Base-by-base conservation (phyloP, 1,284 basidiomycete species). In the Cutaneotrichosporon mucoides region DNA sequence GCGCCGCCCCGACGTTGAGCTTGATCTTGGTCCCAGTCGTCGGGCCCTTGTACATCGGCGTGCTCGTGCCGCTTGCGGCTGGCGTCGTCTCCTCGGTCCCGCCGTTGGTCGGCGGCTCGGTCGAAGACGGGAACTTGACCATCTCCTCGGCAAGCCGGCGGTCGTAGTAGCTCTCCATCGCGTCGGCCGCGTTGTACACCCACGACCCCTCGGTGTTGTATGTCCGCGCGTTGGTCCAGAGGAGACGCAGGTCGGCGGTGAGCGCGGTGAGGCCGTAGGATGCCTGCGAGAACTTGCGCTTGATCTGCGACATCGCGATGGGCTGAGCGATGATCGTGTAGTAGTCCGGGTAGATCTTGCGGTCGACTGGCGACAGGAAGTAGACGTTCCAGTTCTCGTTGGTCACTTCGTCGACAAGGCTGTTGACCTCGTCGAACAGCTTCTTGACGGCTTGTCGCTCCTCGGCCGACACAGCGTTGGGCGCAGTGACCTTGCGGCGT, bases 171-270 rank as follows among this genome's bases (percentile, higher is more conserved):
- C 86, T 88, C 80, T 93, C 88, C 87, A 95, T 90, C 78, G 90
- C 88, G 56, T 90, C 86, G 2, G 95, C 93, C 66, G 97, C 92
- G 65, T 90, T 83, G 79, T 92, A 96, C 36, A 98, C 93, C 87
- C 90, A 89, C 0, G 90, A 92, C 2, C 69, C 76, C 55, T 76
- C 73, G 56, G 72, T 55, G 76, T 94, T 90, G 80, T 92, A 95
- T 43, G 85, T 89, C 70, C 89, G 85, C 5, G 95, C 94, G 73
- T 99, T 99, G 73, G 85, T 83, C 77, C 95, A 95, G 88, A 98
- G 92, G 53, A 92, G 83, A 62, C 79, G 75, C 67, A 91, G 91
- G 78, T 98, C 94, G 53, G 86, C 84, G 55, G 84, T 83, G 80
- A 88, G 93, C 52, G 83, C 81, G 40, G 84, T 80, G 45, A 93